Base-by-base conservation (phyloP, 805 yeast genomes). In the Teunomyces kruisii region DNA sequence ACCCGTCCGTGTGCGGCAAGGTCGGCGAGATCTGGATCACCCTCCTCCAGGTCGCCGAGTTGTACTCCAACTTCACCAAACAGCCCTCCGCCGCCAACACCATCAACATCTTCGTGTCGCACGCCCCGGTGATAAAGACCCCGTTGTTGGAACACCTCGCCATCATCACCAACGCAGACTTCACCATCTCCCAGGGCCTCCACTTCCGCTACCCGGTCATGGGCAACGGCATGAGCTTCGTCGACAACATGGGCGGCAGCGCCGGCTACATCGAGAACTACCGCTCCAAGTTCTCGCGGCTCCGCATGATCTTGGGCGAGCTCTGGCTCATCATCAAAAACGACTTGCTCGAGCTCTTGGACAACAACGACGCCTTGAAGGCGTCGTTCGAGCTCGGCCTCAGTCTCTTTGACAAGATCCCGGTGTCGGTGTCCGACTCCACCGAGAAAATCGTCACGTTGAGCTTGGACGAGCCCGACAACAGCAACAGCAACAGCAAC, bases 21-120 rank as follows among this genome's bases (percentile, higher is more conserved):
- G 48, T 51, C 15, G 91, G 92, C 1, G 83, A 83, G 50, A 72
- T 84, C 35, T 86, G 95, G 95, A 74, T 84, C 31, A 83, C 88
- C 7, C 62, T 84, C 48, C 62, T 84, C 42, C 94, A 86, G 59
- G 65, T 87, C 32, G 91, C 92, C 3, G 83, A 79, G 58, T 68
- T 86, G 42, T 64, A 64, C 45, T 48, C 51, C n/a, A 51, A 52
- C 15, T 45, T 51, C 9, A 52, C 38, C 44, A 41, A 47, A 10
- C 28, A 40, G 3, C 48, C 46, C 39, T 42, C 45, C 19, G 36
- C 45, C 19, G 36, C 9, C 15, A 60, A 65, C 49, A 78, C 84
- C 42, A 76, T 84, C 36, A 78, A 84, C 50, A 59, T 87, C 6
- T 80, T 87, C 54, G 61, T 86, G 9, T 69, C 85, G 12, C 89